Evolutionary conservation across 148 eudicot genomes (phyloP).

Genomic region (Rhododendron mucronatum): DNA sequence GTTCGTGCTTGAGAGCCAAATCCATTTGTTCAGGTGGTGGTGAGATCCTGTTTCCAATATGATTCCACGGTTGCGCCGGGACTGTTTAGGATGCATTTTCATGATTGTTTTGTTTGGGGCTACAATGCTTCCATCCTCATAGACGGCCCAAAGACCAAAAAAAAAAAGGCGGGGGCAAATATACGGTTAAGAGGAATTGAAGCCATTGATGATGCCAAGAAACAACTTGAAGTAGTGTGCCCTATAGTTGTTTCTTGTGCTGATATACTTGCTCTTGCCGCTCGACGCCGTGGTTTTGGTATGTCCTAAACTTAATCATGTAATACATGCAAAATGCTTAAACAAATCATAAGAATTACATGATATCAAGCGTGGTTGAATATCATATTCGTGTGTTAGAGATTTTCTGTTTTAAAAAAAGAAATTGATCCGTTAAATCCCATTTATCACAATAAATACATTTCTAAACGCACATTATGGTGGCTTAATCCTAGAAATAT

Average conservation of each 20-base stretch:
- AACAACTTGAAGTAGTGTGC: slow-evolving; percentile 25
- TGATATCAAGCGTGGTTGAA: no score
- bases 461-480: background rate
- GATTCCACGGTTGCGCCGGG: slow-evolving; percentile 27
- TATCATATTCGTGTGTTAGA: no score
- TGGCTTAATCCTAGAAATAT: background rate
- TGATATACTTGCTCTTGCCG: slow-evolving; percentile 43
- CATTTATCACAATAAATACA: no score
- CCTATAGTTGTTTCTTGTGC: slow-evolving; percentile 49
- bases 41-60: slow-evolving; percentile 14
- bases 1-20: slow-evolving; percentile 26
- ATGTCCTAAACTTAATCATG: background rate
- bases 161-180: slow-evolving; percentile 27
- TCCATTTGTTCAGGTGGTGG: slow-evolving; percentile 26
- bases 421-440: no score
- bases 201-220: slow-evolving; percentile 39
- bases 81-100: slow-evolving; percentile 40
- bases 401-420: no score
- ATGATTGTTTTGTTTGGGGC: slow-evolving; percentile 49
- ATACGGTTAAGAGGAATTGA: slow-evolving; percentile 28
- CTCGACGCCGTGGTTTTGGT: slow-evolving; percentile 43
- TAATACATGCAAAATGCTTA: background rate
- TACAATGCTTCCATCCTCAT: slow-evolving; percentile 45
- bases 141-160: slow-evolving; percentile 27
- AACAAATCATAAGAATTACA: no score